Percentiles rank a stretch among this genome's conserved stretches.
Conservation (phyloP, 805 yeast species). For the Teunomyces tritomae region DNA sequence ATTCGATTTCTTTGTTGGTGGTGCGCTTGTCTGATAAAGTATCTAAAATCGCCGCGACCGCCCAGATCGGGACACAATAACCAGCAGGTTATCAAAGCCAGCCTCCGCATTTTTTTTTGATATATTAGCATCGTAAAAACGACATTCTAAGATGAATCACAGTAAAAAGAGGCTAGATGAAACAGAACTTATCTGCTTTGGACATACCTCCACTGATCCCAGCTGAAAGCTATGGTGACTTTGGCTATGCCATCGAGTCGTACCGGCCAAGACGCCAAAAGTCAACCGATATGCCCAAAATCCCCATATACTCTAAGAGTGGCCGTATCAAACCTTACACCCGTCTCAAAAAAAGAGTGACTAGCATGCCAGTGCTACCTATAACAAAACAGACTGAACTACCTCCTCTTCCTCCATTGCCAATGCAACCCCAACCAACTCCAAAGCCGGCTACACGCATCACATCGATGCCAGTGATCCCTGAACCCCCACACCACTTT, state of each 20-base stretch:
- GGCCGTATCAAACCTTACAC: conserved; percentile 18
- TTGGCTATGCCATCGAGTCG: conserved; percentile 25
- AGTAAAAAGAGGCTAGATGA: neutral
- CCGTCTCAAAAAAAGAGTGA: conserved; percentile 12
- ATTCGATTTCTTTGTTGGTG: too few species aligned
- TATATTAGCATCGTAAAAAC: neutral
- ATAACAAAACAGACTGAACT: neutral
- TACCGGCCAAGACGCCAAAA: conserved; percentile 25
- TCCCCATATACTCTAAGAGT: conserved; percentile 22
- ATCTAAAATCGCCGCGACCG: neutral
- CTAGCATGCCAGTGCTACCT: conserved; percentile 20
- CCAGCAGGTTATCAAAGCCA: conserved; percentile 3
- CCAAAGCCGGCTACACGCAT: neutral
- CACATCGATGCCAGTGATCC: neutral
- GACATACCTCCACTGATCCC: conserved; percentile 21
- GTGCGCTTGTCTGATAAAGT: neutral
- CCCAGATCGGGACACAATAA: neutral
- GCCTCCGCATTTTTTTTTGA: conserved; percentile 1
- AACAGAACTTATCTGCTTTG: conserved; percentile 2
- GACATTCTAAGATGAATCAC: neutral
- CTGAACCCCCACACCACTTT: neutral
- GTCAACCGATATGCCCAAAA: conserved; percentile 28
- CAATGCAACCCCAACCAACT: neutral
- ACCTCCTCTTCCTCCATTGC: neutral
- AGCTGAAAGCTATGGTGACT: conserved; percentile 25